Evolutionary conservation across 2,329 filamentous ascomycete species (phyloP).

Genomic region (Beauveria australis): DNA sequence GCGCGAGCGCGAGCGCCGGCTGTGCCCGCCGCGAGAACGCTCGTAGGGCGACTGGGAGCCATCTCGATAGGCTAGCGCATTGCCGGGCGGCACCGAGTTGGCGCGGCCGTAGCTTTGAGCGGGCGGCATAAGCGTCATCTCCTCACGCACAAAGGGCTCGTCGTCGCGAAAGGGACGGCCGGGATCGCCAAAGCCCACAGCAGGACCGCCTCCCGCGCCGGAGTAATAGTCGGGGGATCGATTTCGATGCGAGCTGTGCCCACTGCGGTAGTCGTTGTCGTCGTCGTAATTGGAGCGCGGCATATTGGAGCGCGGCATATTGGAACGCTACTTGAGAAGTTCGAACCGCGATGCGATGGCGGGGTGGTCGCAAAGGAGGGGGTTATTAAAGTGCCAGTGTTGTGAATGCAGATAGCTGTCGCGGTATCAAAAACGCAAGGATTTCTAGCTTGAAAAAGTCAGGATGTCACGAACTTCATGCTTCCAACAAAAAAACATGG

Average conservation of each 20-base stretch:
- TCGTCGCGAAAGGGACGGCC: constrained; percentile 17
- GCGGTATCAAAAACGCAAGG: no score
- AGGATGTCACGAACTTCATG: background rate
- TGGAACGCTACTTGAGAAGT: background rate
- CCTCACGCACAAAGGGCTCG: constrained; percentile 21
- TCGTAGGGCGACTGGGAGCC: constrained; percentile 17
- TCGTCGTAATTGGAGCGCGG: constrained; percentile 15
- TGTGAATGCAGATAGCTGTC: background rate
- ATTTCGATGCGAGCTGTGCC: constrained; percentile 11
- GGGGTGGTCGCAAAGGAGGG: background rate
- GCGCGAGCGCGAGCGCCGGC: constrained; percentile 16
- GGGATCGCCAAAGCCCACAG: constrained; percentile 9
- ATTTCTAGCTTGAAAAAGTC: background rate
- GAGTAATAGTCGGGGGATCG: constrained; percentile 25
- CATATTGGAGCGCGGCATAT: background rate
- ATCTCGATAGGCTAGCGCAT: constrained; percentile 18
- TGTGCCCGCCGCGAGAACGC: background rate
- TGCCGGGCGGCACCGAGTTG: constrained; percentile 25
- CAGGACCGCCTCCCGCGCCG: constrained; percentile 18
- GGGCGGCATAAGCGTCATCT: constrained; percentile 21
- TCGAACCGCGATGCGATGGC: background rate
- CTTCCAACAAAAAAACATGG: background rate
- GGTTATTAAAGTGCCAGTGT: background rate
- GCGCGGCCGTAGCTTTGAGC: constrained; percentile 20
- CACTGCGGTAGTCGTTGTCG: constrained; percentile 8